Percentiles rank a stretch among this genome's conserved stretches.
Evolutionary conservation across 2,329 filamentous ascomycete genomes (phyloP).

Genomic region (Venturia asperata): DNA sequence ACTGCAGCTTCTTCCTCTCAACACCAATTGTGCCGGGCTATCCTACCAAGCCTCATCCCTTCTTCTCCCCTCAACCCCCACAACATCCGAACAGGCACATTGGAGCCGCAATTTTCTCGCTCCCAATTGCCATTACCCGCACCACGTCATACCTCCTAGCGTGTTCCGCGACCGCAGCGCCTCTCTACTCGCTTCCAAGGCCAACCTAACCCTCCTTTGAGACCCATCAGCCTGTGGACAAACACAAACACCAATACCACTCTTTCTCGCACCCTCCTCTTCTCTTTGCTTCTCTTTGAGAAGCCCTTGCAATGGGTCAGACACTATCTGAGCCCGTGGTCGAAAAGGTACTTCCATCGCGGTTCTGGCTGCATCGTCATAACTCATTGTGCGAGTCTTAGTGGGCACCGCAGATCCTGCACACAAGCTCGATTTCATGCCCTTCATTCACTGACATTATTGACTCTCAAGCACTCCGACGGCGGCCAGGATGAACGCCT

Average conservation of each 20-base stretch:
- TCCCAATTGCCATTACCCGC: background rate
- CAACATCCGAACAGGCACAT: background rate
- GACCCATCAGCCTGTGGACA: background rate
- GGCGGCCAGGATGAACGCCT: slow-evolving; percentile 88
- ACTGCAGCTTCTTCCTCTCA: background rate
- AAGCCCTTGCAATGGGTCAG: slow-evolving; percentile 73
- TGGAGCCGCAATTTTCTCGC: background rate
- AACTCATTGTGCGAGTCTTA: slow-evolving; percentile 13
- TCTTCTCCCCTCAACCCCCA: background rate
- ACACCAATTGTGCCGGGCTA: background rate
- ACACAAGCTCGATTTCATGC: slow-evolving; percentile 8
- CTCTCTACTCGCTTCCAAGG: background rate
- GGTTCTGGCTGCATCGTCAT: slow-evolving; percentile 10
- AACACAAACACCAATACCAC: background rate
- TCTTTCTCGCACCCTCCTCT: background rate
- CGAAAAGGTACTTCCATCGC: slow-evolving; percentile 68
- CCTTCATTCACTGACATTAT: slow-evolving; percentile 16
- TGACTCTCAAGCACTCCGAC: slow-evolving; percentile 62
- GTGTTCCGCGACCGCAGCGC: background rate
- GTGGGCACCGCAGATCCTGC: slow-evolving; percentile 7
- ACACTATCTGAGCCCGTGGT: slow-evolving; percentile 98
- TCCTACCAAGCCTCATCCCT: background rate
- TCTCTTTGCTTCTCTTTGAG: slow-evolving; percentile 15
- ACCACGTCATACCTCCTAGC: background rate
- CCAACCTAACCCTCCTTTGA: background rate